Percentiles rank a stretch among this genome's conserved stretches.
Evolutionary conservation across 148 eudicot species (phyloP).

Genomic region (Cornus florida): DNA sequence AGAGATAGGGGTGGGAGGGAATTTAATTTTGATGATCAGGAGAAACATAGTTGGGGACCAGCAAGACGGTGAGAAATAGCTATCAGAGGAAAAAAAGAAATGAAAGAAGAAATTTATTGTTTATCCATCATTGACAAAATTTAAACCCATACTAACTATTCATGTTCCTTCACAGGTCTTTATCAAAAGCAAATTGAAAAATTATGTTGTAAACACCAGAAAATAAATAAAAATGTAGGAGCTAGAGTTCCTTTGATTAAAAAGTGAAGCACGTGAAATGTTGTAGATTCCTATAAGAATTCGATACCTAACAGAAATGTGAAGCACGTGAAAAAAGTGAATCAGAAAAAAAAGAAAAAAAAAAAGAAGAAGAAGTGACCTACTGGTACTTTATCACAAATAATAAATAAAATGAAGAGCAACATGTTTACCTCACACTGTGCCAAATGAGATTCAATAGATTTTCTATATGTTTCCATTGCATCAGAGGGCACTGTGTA

Average conservation of each 20-base stretch:
- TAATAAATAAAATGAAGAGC: not conserved
- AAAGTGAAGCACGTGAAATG: slow-evolving; percentile 3
- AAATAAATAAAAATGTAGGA: not conserved
- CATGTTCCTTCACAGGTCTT: not conserved
- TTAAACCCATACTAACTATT: not conserved
- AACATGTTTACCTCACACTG: slow-evolving; percentile 53
- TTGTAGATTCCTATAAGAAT: not conserved
- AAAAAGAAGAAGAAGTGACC: not conserved
- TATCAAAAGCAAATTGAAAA: not conserved
- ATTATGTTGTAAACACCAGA: not conserved
- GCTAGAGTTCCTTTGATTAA: not conserved
- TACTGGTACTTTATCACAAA: not conserved
- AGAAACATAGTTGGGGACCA: not conserved
- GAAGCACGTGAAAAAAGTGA: slow-evolving; percentile 8
- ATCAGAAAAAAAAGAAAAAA: not conserved
- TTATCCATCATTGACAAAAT: not conserved
- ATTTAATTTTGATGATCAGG: not conserved
- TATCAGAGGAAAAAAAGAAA: not conserved
- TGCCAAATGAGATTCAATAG: slow-evolving; percentile 61
- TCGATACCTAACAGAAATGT: not conserved
- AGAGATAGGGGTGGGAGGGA: not conserved
- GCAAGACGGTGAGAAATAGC: not conserved
- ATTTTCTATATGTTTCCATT: slow-evolving; percentile 70
- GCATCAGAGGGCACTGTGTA: slow-evolving; percentile 72
- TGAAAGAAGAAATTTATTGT: not conserved